Conservation (phyloP, 2,329 filamentous ascomycete genomes). For the Penicillium concentricum region DNA sequence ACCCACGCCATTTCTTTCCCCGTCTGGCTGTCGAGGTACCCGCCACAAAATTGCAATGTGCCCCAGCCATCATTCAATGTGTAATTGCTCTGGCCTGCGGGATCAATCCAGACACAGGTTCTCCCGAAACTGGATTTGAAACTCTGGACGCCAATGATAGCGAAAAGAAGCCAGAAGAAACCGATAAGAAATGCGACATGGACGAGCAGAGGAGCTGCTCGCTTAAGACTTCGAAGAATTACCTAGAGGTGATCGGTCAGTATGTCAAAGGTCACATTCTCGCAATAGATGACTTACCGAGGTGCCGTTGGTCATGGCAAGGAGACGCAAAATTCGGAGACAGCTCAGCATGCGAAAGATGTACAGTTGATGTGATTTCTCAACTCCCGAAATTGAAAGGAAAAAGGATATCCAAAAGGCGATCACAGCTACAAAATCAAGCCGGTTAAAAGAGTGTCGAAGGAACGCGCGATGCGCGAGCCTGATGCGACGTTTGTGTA, state of each 20-base stretch:
- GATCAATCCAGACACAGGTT: conserved; percentile 75
- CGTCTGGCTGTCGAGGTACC: conserved; percentile 65
- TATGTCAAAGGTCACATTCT: background rate
- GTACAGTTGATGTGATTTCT: conserved; percentile 71
- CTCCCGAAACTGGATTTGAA: conserved; percentile 82
- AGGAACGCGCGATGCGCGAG: conserved; percentile 89
- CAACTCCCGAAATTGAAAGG: conserved; percentile 67
- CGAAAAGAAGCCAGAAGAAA: conserved; percentile 98
- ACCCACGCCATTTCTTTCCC: conserved; percentile 67
- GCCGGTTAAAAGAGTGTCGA: conserved; percentile 89
- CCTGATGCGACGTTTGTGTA: conserved; percentile 78
- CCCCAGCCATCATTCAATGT: conserved; percentile 54
- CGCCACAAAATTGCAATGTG: conserved; percentile 78
- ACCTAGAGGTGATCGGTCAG: conserved; percentile 55
- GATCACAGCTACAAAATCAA: conserved; percentile 93
- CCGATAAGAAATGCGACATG: conserved; percentile 91
- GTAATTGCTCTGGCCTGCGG: conserved; percentile 44
- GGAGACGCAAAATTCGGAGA: conserved; percentile 84
- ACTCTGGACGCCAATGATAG: conserved; percentile 93
- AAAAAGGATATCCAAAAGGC: conserved; percentile 91
- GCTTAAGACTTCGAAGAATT: conserved; percentile 91
- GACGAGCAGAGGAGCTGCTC: conserved; percentile 84
- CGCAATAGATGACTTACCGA: conserved; percentile 59
- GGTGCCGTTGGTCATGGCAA: conserved; percentile 89
- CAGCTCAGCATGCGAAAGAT: conserved; percentile 97